Evolutionary conservation across 2,329 filamentous ascomycete species (phyloP).

Genomic region (Monilinia laxa): DNA sequence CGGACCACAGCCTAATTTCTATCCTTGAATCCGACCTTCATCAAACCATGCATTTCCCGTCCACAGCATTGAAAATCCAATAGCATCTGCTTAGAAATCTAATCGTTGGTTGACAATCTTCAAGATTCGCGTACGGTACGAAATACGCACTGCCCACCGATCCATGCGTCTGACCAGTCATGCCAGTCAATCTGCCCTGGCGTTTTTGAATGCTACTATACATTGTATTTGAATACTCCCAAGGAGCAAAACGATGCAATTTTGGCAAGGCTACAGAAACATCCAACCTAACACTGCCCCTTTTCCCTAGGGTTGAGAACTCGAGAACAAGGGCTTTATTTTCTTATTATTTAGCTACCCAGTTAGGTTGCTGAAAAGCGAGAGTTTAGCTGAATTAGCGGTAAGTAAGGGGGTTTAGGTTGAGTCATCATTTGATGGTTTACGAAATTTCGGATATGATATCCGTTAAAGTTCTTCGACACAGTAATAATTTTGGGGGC

Average conservation of each 20-base stretch:
- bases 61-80: background rate
- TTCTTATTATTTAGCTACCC: background rate
- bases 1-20: background rate
- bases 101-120: slow-evolving; percentile 1
- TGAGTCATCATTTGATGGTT: slow-evolving; percentile 11
- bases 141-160: background rate
- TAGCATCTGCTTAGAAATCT: background rate
- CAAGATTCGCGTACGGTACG: background rate
- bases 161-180: background rate
- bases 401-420: background rate
- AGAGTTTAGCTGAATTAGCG: background rate
- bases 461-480: background rate
- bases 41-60: background rate
- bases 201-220: background rate
- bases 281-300: background rate
- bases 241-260: background rate
- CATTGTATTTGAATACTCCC: background rate
- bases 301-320: background rate
- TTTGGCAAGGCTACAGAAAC: slow-evolving; percentile 12
- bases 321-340: background rate
- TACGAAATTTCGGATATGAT: background rate
- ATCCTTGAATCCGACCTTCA: background rate
- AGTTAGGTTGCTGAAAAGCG: background rate
- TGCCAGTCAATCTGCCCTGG: slow-evolving; percentile 1
- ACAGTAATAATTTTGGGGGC: slow-evolving; percentile 12